Percentiles rank a stretch among this genome's conserved stretches.
phyloP scores from a whole-genome alignment of 2,329 filamentous ascomycete species.

The Fusarium gaditjirri region DNA sequence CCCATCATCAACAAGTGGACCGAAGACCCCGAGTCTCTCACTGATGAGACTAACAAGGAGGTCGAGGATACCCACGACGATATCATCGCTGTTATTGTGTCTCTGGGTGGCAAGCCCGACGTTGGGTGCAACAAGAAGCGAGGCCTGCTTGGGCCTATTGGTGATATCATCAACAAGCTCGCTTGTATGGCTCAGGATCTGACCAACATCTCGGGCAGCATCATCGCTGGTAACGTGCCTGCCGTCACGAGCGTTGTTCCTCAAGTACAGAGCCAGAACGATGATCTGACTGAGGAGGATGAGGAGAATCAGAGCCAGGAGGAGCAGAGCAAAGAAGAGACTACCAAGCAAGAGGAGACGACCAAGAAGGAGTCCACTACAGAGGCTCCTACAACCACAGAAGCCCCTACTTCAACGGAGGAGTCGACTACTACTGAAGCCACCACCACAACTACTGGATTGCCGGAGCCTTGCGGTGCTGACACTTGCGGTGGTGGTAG shows the following conservation, averaged over 20 bases:
- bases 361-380: conserved; percentile 8
- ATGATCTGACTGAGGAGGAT: conserved; percentile 24
- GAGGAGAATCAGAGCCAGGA: conserved; percentile 8
- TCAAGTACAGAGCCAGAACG: conserved; percentile 7
- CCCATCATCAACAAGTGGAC: conserved; percentile 34
- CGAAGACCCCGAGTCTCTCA: conserved; percentile 14
- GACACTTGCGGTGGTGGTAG: conserved; percentile 20
- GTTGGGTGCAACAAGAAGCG: conserved; percentile 24
- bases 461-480: conserved; percentile 13
- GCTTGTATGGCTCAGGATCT: conserved; percentile 28
- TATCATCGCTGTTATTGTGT: conserved; percentile 11
- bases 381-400: background rate
- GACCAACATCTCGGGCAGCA: conserved; percentile 3
- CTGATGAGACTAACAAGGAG: conserved; percentile 27
- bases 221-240: conserved; percentile 19
- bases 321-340: conserved; percentile 22
- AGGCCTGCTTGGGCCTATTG: conserved; percentile 21
- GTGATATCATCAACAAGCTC: conserved; percentile 28
- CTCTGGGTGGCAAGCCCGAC: conserved; percentile 21
- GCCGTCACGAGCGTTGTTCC: conserved; percentile 9
- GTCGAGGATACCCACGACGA: conserved; percentile 21
- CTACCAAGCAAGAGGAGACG: conserved; percentile 14
- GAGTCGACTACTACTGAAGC: conserved; percentile 27
- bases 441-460: conserved; percentile 2
- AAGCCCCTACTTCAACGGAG: background rate